Evolutionary conservation across 2,329 filamentous ascomycete genomes (phyloP), one percentile per base, ranked within the genome.

Genomic region (Sporothrix luriei): DNA sequence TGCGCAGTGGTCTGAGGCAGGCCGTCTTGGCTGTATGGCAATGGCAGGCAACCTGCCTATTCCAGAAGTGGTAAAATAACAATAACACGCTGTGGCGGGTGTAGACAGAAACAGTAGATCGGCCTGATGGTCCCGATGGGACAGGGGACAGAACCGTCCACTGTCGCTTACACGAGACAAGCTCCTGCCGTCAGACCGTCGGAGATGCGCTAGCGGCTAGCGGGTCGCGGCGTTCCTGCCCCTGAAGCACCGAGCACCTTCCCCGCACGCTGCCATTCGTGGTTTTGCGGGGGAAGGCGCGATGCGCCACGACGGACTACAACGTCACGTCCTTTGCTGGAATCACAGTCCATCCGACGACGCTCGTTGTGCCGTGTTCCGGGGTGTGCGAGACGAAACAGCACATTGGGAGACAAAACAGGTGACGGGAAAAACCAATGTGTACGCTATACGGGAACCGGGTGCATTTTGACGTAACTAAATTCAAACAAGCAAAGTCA

Each of bases 91-190:
- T 7, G 33, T 33, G 33, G 6, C 3, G 33, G 33, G 6, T 33
- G 33, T 7, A 33, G 33, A 33, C 43, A 48, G 13, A 48, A 10
- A 21, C 33, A 6, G 19, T n/a, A 7, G 55, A 9, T 68, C 66
- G 66, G 66, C 21, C 46, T 68, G 54, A 68, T 68, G 54, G 40
- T 61, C 29, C 66, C 66, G 66, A 68, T 11, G 13, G 16, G 5
- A 19, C 14, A 9, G 29, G 29, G 5, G 5, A 29, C 29, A 5
- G 29, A 3, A 29, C 29, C 3, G 33, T 33, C 33, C n/a, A 21
- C 14, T n/a, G 29, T 65, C 62, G 62, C 62, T 49, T 48, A 62
- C 59, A 62, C 38, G 38, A 40, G 10, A n/a, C 9, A 38, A 62
- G 33, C 33, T 62, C 57, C 57, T 24, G 57, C 57, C 57, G 57